Evolutionary conservation across 305 asterid species (phyloP).

Genomic region (Fraxinus baroniana): DNA sequence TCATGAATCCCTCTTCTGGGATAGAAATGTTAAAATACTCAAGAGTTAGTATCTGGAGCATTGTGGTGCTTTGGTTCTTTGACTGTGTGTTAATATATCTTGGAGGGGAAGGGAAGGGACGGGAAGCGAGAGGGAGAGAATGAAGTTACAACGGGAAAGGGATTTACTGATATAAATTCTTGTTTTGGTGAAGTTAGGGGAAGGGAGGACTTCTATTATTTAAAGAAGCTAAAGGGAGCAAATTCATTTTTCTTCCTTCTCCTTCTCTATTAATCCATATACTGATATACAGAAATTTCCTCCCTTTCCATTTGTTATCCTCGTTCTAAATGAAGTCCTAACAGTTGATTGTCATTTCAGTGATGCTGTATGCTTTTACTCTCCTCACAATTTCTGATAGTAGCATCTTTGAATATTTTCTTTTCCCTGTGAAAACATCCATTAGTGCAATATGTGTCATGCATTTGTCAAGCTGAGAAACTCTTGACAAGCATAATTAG

Average conservation of each 20-base stretch:
- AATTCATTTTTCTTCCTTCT: neutral
- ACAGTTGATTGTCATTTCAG: constrained; percentile 13
- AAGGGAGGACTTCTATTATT: neutral
- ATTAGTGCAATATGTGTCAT: neutral
- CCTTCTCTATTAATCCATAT: neutral
- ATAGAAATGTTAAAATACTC: neutral
- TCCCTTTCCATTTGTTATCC: neutral
- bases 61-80: neutral
- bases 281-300: neutral
- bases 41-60: constrained; percentile 12
- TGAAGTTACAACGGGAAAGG: neutral
- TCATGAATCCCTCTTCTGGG: neutral
- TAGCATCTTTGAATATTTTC: neutral
- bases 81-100: constrained; percentile 1
- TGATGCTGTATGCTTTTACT: constrained; percentile 6
- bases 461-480: constrained; percentile 3
- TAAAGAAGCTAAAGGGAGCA: neutral
- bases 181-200: constrained; percentile 4
- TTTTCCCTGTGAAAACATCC: neutral
- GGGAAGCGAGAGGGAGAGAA: constrained; percentile 5
- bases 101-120: neutral
- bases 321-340: neutral
- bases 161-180: neutral
- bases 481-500: constrained; percentile 1
- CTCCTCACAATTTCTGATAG: constrained; percentile 1